Percentiles rank a stretch among this genome's conserved stretches.
phyloP scores from a whole-genome alignment of 345 rosid species.

The Orychophragmus violaceus region DNA sequence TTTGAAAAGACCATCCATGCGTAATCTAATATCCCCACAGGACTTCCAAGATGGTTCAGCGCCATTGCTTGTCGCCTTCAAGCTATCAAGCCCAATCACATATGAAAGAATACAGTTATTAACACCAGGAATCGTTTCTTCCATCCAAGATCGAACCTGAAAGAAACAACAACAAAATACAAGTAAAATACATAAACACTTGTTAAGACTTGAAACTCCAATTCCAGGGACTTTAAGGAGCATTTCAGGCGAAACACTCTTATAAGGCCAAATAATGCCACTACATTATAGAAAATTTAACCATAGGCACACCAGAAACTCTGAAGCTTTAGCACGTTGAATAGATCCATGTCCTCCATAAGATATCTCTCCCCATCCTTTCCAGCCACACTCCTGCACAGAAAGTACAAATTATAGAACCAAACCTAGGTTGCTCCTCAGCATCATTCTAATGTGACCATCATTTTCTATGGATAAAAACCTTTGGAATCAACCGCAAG shows the following conservation, averaged over 20 bases:
- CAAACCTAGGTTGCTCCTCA: background rate
- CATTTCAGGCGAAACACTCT: conserved; percentile 4
- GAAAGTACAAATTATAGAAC: conserved; percentile 6
- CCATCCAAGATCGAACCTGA: conserved; percentile 91
- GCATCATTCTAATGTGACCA: background rate
- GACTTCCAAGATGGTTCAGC: conserved; percentile 26
- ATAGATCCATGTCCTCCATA: conserved; percentile 77
- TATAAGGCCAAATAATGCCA: conserved; percentile 2
- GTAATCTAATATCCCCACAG: conserved; percentile 57
- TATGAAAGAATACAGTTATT: conserved; percentile 47
- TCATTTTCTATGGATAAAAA: conserved; percentile 15
- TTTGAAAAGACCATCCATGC: conserved; percentile 81
- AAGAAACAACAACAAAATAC: background rate
- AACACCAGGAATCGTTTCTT: conserved; percentile 63
- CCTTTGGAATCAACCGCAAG: conserved; percentile 73
- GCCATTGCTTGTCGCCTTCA: conserved; percentile 46
- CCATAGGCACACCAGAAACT: conserved; percentile 55
- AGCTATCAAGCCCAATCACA: conserved; percentile 78
- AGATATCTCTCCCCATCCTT: conserved; percentile 96
- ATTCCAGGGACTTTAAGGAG: background rate
- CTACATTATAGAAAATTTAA: background rate
- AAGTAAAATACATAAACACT: background rate
- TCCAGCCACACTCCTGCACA: conserved; percentile 82
- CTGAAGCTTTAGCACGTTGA: conserved; percentile 79
- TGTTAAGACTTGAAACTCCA: background rate